Percentiles rank a stretch among this genome's conserved stretches.
Conservation (phyloP, 768 basidiomycete genomes). For the Paxillus ammoniavirescens region DNA sequence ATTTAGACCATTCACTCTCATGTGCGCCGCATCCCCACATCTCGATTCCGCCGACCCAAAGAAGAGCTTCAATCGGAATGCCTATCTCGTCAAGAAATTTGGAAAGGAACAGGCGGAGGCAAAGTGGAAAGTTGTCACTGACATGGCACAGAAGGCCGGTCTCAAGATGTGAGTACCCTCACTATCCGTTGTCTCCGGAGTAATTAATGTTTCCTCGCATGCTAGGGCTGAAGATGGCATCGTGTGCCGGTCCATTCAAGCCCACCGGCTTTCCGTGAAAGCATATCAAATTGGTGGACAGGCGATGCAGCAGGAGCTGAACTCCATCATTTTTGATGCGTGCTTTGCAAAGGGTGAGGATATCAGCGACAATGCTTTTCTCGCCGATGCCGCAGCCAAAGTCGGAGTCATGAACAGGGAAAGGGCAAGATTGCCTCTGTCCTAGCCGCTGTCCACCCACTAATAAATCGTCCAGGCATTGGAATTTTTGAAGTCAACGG, state of each 20-base stretch:
- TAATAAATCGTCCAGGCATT: constrained; percentile 28
- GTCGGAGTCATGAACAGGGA: constrained; percentile 39
- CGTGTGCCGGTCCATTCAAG: constrained; percentile 39
- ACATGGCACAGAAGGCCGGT: constrained; percentile 30
- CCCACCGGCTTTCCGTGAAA: constrained; percentile 45
- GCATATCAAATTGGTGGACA: constrained; percentile 43
- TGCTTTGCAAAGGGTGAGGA: constrained; percentile 42
- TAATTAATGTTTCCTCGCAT: not conserved
- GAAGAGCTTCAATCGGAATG: constrained; percentile 20
- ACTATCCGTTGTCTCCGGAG: no score
- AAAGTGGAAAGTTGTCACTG: constrained; percentile 25
- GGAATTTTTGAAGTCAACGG: constrained; percentile 41
- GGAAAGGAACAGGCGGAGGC: constrained; percentile 27
- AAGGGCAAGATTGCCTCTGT: constrained; percentile 28
- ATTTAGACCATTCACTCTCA: constrained; percentile 33
- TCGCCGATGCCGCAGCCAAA: constrained; percentile 37
- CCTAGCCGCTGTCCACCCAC: not conserved
- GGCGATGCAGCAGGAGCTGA: constrained; percentile 36
- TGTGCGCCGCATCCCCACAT: constrained; percentile 20
- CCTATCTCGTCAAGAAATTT: constrained; percentile 24
- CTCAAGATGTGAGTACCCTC: constrained; percentile 20
- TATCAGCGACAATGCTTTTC: constrained; percentile 33
- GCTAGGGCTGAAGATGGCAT: constrained; percentile 37
- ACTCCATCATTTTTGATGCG: constrained; percentile 38
- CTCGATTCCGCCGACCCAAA: constrained; percentile 14